phyloP scores from a whole-genome alignment of 352 stramenopile genomes.

The Pythium monospermum region DNA sequence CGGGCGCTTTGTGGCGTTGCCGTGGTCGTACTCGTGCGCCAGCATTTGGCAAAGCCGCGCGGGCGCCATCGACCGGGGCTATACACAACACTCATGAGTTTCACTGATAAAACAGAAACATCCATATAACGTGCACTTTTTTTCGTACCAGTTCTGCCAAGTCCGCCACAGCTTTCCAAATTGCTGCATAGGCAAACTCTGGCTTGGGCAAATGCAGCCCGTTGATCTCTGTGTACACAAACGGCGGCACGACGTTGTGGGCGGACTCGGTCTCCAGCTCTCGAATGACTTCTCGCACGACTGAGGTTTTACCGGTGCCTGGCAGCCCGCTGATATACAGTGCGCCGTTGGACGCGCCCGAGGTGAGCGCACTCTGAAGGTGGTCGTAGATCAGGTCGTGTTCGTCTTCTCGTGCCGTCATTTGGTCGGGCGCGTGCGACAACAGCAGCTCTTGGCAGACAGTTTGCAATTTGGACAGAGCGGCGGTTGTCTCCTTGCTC shows the following conservation, averaged over 20 bases:
- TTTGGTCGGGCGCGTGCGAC: constrained; percentile 46
- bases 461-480: constrained; percentile 37
- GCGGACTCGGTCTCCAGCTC: constrained; percentile 35
- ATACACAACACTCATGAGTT: too few relatives aligned
- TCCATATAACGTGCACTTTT: neutral
- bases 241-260: constrained; percentile 30
- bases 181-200: constrained; percentile 54
- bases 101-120: too few relatives aligned
- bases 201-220: constrained; percentile 63
- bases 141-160: constrained; percentile 10
- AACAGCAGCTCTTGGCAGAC: constrained; percentile 59
- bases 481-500: constrained; percentile 2
- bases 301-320: constrained; percentile 65
- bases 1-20: constrained; percentile 28
- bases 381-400: constrained; percentile 50
- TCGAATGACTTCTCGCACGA: constrained; percentile 64
- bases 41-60: constrained; percentile 40
- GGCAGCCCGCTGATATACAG: constrained; percentile 74
- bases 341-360: constrained; percentile 39
- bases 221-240: constrained; percentile 66
- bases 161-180: constrained; percentile 52
- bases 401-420: constrained; percentile 60
- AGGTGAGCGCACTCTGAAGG: constrained; percentile 45
- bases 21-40: constrained; percentile 41
- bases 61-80: constrained; percentile 25